Percentiles rank a stretch among this genome's conserved stretches.
Conservation (phyloP, 768 basidiomycete genomes). For the Mycena indigotica region DNA sequence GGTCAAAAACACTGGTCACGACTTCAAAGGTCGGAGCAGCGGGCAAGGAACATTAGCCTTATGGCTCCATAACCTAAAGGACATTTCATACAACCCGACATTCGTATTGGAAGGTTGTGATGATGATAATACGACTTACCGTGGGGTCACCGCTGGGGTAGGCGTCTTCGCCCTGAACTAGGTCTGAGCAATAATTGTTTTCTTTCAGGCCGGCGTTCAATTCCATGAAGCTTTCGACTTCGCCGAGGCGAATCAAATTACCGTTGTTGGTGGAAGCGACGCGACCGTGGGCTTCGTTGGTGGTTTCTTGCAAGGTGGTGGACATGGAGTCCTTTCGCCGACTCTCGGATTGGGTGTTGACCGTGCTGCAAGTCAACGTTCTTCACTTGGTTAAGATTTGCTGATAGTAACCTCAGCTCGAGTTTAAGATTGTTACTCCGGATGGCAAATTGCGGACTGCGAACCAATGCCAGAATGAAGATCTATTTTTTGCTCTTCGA, state of each 20-base stretch:
- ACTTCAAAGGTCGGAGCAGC: constrained; percentile 52
- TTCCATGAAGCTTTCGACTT: constrained; percentile 47
- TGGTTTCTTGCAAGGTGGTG: constrained; percentile 41
- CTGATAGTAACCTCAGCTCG: constrained; percentile 31
- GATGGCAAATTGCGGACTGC: constrained; percentile 48
- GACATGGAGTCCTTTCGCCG: constrained; percentile 46
- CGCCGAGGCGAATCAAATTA: constrained; percentile 46
- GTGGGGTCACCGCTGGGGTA: constrained; percentile 43
- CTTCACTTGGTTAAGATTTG: not conserved
- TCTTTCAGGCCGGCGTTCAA: constrained; percentile 45
- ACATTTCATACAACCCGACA: constrained; percentile 31
- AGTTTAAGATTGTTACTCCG: constrained; percentile 57
- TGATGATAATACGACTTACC: constrained; percentile 16
- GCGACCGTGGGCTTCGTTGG: constrained; percentile 44
- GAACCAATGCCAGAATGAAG: constrained; percentile 52
- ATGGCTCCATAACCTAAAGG: constrained; percentile 50
- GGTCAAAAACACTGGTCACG: constrained; percentile 57
- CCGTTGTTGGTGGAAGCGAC: constrained; percentile 48
- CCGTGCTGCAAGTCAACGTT: constrained; percentile 39
- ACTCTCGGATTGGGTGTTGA: constrained; percentile 51
- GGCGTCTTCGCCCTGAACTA: constrained; percentile 5
- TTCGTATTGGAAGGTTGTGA: constrained; percentile 42
- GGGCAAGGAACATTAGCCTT: constrained; percentile 44
- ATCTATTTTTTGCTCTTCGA: constrained; percentile 57
- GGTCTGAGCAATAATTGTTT: not conserved